Base-by-base conservation (phyloP, 192 early-diverging fungal genomes). In the Coemansia sp. region DNA sequence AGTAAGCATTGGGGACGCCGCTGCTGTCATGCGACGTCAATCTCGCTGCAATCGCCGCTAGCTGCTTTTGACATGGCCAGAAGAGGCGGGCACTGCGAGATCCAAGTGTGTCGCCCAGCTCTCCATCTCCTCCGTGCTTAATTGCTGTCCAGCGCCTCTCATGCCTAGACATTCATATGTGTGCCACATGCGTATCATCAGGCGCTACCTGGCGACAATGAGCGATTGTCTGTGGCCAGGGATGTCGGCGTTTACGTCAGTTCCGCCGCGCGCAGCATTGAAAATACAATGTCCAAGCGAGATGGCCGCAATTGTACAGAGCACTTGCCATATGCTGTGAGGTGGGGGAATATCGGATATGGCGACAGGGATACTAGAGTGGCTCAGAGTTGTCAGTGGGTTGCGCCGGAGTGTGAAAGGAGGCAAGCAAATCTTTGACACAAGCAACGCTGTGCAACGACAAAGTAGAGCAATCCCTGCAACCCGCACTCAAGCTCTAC, bases 171-270 rank as follows among this genome's bases (percentile, higher is more conserved):
- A 54, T 54, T 54, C 51, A 32, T 54, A 32, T 15, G 10, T 54
- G 51, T 54, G 51, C 51, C 51, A 54, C 51, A 54, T 54, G 51
- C 15, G 27, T 25, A 29, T 1, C 51, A n/a, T 31, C 51, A 54
- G 51, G 51, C 51, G 51, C 14, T 54, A 31, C 29, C 51, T 22
- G 51, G 51, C 51, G 51, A 54, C 51, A 54, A 32, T 54, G 51
- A 31, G 29, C 25, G 25, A 54, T 54, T 54, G 51, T 54, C 29
- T 54, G 51, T 32, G 17, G 51, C 51, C 51, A 54, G 51, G 51
- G 27, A 54, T 31, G 27, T 15, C 15, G 51, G 27, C 29, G 51
- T 54, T 54, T 54, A 54, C 51, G 51, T 31, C 51, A 54, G 51
- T 54, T 54, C 51, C 51, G 27, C 15, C 27, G 51, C 15, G 27